Percentiles rank a stretch among this genome's conserved stretches.
Evolutionary conservation across 2,329 filamentous ascomycete species (phyloP).

Genomic region (Furcasterigmium sp.): DNA sequence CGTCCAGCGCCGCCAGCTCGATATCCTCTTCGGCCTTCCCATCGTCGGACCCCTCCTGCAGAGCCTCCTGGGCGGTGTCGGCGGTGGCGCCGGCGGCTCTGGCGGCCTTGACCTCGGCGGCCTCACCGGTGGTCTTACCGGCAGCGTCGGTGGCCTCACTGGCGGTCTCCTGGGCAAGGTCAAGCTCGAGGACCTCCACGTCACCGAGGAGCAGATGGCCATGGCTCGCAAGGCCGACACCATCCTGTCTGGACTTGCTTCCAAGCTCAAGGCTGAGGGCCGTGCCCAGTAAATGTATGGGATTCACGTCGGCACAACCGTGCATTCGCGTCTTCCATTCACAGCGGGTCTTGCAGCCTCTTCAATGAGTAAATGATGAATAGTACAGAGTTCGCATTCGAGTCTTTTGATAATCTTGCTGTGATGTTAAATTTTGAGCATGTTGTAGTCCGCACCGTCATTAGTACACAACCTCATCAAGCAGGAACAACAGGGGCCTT

Average conservation of each 20-base stretch:
- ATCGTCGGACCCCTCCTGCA: not conserved
- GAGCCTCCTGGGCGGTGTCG: not conserved
- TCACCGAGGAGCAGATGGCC: not conserved
- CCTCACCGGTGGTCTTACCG: not conserved
- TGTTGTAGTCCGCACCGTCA: no score
- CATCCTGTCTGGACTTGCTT: not conserved
- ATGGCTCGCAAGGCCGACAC: not conserved
- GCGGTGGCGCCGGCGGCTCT: not conserved
- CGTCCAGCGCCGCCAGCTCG: not conserved
- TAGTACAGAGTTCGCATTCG: no score
- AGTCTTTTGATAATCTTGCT: no score
- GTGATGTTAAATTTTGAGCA: no score
- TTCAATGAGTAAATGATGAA: no score
- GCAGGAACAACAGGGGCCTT: no score
- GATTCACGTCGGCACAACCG: no score
- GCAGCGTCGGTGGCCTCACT: not conserved
- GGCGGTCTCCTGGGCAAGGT: not conserved
- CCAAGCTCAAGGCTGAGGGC: not conserved
- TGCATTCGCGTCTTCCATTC: no score
- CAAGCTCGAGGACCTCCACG: not conserved
- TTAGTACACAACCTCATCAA: no score
- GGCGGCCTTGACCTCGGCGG: not conserved
- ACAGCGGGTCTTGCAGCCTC: no score
- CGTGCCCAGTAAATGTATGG: no score
- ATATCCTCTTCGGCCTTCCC: not conserved